A percentile compares a stretch with the other conserved stretches of the same genome.
phyloP scores from a whole-genome alignment of 2,329 filamentous ascomycete species.

The Onygena corvina region DNA sequence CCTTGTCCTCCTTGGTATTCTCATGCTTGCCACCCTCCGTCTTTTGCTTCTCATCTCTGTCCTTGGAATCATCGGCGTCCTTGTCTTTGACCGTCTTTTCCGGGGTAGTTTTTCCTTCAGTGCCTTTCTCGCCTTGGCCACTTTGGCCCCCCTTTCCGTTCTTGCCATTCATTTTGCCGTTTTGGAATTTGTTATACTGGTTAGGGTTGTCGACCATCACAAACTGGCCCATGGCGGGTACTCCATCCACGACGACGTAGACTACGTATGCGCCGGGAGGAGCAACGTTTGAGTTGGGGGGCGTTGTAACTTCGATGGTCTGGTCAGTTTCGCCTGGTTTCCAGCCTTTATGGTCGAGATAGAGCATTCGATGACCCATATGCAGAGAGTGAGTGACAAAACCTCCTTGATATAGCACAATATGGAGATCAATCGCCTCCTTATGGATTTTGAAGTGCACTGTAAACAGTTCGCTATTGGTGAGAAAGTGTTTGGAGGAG shows the following conservation, averaged over 20 bases:
- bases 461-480: conserved; percentile 36
- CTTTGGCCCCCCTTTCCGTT: background rate
- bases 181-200: background rate
- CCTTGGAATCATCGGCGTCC: background rate
- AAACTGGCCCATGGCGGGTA: conserved; percentile 43
- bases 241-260: conserved; percentile 46
- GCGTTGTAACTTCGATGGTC: conserved; percentile 40
- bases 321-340: conserved; percentile 32
- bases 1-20: background rate
- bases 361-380: conserved; percentile 49
- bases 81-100: background rate
- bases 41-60: background rate
- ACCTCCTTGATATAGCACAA: conserved; percentile 47
- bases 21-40: background rate
- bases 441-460: conserved; percentile 38
- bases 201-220: conserved; percentile 25
- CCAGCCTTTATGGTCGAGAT: conserved; percentile 42
- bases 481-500: conserved; percentile 33
- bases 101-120: background rate
- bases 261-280: conserved; percentile 51
- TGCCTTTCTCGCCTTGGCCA: background rate
- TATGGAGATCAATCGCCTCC: conserved; percentile 35
- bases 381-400: conserved; percentile 51
- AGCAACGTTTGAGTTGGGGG: conserved; percentile 44
- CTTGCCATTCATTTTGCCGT: background rate